phyloP scores from a whole-genome alignment of 768 basidiomycete genomes.

The Cystofilobasidium capitatum region DNA sequence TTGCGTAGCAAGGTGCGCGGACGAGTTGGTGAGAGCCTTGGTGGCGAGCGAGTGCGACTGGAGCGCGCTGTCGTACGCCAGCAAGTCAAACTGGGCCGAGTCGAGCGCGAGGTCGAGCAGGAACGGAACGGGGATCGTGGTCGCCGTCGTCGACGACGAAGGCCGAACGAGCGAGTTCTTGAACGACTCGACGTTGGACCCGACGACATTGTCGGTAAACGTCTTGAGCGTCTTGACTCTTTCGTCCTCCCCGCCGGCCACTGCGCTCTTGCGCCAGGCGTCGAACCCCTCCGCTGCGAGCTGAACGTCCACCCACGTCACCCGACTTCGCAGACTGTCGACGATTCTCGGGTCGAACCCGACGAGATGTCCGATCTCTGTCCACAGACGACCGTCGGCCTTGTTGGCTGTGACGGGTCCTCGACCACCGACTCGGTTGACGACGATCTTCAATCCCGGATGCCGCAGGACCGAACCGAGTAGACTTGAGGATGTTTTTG shows the following conservation, averaged over 20 bases:
- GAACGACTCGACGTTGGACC: background rate
- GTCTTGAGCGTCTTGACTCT: background rate
- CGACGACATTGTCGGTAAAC: background rate
- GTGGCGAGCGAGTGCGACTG: background rate
- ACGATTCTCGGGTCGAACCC: background rate
- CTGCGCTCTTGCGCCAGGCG: background rate
- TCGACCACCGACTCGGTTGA: background rate
- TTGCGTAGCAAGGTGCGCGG: background rate
- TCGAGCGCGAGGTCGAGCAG: conserved; percentile 8
- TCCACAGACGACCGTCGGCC: background rate
- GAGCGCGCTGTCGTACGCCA: background rate
- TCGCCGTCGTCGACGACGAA: background rate
- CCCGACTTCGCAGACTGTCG: background rate
- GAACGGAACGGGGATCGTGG: background rate
- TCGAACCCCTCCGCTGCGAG: background rate
- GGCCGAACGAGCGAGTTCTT: background rate
- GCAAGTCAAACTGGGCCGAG: background rate
- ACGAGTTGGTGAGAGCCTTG: background rate
- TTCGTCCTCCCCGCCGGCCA: background rate
- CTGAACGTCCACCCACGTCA: background rate
- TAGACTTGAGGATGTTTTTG: too few species aligned
- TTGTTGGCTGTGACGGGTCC: background rate
- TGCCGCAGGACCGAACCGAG: too few species aligned
- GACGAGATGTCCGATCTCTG: background rate
- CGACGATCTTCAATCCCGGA: too few species aligned